Evolutionary conservation across 805 yeast species (phyloP), one percentile per base, ranked within the genome.

Genomic region (Candida awuae): DNA sequence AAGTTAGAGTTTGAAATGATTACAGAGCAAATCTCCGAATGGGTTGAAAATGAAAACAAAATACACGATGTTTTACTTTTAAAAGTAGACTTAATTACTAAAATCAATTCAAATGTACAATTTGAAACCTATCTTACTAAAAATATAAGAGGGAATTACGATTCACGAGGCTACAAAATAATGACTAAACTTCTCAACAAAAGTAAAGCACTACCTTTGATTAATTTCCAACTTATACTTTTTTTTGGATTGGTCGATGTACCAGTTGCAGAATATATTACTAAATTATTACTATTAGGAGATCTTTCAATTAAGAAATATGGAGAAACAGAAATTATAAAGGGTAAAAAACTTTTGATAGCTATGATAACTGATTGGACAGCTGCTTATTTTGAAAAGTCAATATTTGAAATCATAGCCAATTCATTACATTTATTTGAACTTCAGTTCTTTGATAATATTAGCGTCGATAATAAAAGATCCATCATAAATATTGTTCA

Each of bases 1-100:
- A 28, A 23, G 17, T 3, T 40, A 12, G 43, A 36, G 9, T 36
- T 29, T 33, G 40, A 40, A 10, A 35, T 40, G 34, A 32, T 36
- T 2, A 23, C 29, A 2, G 39, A 40, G 4, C 33, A 35, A 20
- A 13, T 40, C 10, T 16, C 23, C 13, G 19, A 22, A 9, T 32
- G 15, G 29, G 2, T 35, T 4, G 18, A 8, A 7, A n/a, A n/a
- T n/a, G 18, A 25, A 1, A n/a, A 22, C 7, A 28, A 10, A 4
- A 13, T 6, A 3, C 16, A 12, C 9, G 39, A 40, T n/a, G 2
- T 40, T 10, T 12, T 28, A n/a, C 14, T 14, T 6, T 4, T 35
- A 4, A 34, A 35, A 23, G 4, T 40, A 12, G 36, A 40, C n/a
- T 26, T 40, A 17, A 13, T 32, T 2, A 30, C n/a, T 15, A 40